Percentiles rank a stretch among this genome's conserved stretches.
Evolutionary conservation across 202 grass and related monocot genomes (phyloP).

Genomic region (Brachypodium distachyon): DNA sequence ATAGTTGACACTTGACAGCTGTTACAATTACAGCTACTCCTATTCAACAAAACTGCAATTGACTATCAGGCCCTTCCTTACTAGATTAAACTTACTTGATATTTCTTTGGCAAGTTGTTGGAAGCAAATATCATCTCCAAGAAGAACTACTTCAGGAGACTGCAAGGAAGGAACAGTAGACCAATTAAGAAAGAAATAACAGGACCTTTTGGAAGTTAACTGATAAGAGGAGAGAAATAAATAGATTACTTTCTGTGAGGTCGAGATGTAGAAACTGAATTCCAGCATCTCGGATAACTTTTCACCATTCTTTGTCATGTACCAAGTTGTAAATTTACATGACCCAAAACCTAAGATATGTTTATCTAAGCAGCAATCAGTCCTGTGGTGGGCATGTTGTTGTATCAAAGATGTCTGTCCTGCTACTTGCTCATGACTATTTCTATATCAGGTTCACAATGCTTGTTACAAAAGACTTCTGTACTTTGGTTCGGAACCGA

Average conservation of each 20-base stretch:
- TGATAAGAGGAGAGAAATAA: not conserved
- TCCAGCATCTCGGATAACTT: not conserved
- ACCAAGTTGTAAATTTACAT: not conserved
- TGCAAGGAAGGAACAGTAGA: conserved; percentile 11
- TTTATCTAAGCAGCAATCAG: conserved; percentile 13
- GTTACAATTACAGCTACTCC: not conserved
- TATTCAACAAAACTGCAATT: conserved; percentile 15
- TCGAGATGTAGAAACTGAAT: not conserved
- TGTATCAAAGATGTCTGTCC: not conserved
- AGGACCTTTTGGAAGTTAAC: not conserved
- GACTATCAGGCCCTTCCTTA: conserved; percentile 3
- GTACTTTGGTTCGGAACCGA: not conserved
- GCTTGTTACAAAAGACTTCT: conserved; percentile 2
- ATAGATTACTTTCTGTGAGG: conserved; percentile 18
- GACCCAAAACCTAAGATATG: not conserved
- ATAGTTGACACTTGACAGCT: not conserved
- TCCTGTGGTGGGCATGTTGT: not conserved
- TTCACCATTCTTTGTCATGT: not conserved
- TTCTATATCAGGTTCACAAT: not conserved
- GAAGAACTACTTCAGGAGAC: conserved; percentile 14
- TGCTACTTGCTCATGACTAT: not conserved
- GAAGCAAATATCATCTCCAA: conserved; percentile 13
- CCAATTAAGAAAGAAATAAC: not conserved
- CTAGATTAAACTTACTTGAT: conserved; percentile 30
- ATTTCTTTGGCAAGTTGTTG: conserved; percentile 16